Base-by-base conservation (phyloP, 345 rosid genomes). In the Hibiscus trionum region DNA sequence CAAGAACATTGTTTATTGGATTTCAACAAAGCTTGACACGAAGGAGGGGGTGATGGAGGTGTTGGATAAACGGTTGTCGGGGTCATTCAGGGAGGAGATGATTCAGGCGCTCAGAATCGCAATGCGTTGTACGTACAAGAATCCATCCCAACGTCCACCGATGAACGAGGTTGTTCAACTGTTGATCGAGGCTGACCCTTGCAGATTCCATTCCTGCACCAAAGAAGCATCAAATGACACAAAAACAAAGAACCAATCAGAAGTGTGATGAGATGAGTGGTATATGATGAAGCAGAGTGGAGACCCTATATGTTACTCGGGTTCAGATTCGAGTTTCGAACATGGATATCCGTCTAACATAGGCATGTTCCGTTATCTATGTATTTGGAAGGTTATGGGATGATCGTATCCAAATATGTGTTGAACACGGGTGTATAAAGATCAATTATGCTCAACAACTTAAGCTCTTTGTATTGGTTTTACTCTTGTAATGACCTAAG, bases 161-260 rank as follows among this genome's bases (percentile, higher is more conserved):
- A 94, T 94, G 97, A 85, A 76, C 29, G 97, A 91, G 82, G 98
- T 94, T 8, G 96, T 91, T 75, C 95, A 80, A 82, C 55, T 87
- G 82, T 86, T 94, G 66, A 79, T 78, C 0, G 87, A 87, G 59
- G 95, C 91, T 56, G 83, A 86, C 66, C 94, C 97, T 4, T 83
- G 86, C 81, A 82, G 69, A 73, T 70, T 77, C 55, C 82, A 79
- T 57, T 80, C 81, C 44, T 63, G 76, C 85, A 68, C 81, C 83
- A 88, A 84, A 80, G 93, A 89, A 72, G 65, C 65, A 57, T 24
- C 82, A 73, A 76, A 77, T 72, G 79, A 49, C 62, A 71, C 73
- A 46, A 83, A 80, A 71, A 76, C 59, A 49, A 85, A 85, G 81
- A 75, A 79, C 72, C 73, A 80, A 21, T 56, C 77, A 70, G 84